These are phyloP conservation scores for Daedaleopsis nitida DNA, from an alignment of 768 basidiomycete genomes.

Conservation along the genomic window DNA sequence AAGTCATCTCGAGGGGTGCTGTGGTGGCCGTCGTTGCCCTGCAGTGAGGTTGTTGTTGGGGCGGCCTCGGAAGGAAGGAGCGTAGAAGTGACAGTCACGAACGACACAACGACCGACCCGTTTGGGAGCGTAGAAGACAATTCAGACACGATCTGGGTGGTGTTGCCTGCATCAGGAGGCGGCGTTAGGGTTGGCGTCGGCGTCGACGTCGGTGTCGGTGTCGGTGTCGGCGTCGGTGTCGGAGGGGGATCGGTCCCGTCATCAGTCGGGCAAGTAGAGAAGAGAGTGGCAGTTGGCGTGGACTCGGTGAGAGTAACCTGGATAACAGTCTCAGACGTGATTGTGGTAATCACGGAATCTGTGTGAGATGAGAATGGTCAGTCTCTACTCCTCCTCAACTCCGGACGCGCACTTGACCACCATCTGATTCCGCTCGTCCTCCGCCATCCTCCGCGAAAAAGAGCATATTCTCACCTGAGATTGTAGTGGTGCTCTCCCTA, in stretches of 20 bases:
- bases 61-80: conserved; percentile 16
- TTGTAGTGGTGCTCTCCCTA: conserved; percentile 33
- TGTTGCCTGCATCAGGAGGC: conserved; percentile 29
- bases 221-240: conserved; percentile 1
- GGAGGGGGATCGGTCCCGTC: conserved; percentile 4
- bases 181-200: not conserved
- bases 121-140: conserved; percentile 42
- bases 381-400: not conserved
- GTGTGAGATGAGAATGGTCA: conserved; percentile 1
- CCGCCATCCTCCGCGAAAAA: not conserved
- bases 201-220: conserved; percentile 3
- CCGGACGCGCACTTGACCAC: not conserved
- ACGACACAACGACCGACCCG: conserved; percentile 41
- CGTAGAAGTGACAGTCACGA: conserved; percentile 41
- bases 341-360: conserved; percentile 32
- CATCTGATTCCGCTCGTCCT: not conserved
- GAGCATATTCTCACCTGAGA: conserved; percentile 35
- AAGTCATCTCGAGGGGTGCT: conserved; percentile 32
- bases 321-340: conserved; percentile 44
- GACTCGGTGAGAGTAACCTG: conserved; percentile 35
- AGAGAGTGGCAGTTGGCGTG: conserved; percentile 41
- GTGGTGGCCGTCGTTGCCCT: conserved; percentile 11
- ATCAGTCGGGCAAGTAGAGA: conserved; percentile 35
- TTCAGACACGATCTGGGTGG: conserved; percentile 33
- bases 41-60: conserved; percentile 26